Evolutionary conservation across 805 yeast species (phyloP).

Genomic region (Saturnispora saitoi): DNA sequence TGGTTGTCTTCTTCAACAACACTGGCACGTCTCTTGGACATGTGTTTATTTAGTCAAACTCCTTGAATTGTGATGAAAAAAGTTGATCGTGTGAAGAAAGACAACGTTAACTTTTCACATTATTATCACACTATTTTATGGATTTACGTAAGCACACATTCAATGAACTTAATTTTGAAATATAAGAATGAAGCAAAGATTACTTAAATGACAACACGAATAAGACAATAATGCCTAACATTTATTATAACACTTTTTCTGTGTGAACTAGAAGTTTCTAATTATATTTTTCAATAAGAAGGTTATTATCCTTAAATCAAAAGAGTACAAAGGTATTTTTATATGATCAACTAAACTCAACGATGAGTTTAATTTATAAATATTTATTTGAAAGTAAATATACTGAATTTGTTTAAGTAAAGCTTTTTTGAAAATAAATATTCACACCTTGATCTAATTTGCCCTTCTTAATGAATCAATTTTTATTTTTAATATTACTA

Average conservation of each 20-base stretch:
- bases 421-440: not conserved
- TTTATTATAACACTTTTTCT: too few species aligned
- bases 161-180: not conserved
- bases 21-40: conserved; percentile 8
- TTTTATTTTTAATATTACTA: not conserved
- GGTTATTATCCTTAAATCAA: too few species aligned
- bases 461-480: not conserved
- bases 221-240: too few species aligned
- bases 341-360: too few species aligned
- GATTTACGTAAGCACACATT: not conserved
- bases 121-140: not conserved
- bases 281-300: too few species aligned
- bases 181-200: too few species aligned
- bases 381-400: too few species aligned
- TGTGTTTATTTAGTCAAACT: not conserved
- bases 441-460: not conserved
- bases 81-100: not conserved
- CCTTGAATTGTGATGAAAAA: not conserved
- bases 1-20: not conserved
- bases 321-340: too few species aligned
- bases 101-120: not conserved
- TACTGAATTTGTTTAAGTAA: not conserved
- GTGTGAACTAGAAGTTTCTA: too few species aligned
- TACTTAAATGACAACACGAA: too few species aligned
- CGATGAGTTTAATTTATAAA: too few species aligned